These are phyloP conservation scores for Vaccinium darrowii DNA, from an alignment of 148 eudicot species.

Conservation along the genomic window DNA sequence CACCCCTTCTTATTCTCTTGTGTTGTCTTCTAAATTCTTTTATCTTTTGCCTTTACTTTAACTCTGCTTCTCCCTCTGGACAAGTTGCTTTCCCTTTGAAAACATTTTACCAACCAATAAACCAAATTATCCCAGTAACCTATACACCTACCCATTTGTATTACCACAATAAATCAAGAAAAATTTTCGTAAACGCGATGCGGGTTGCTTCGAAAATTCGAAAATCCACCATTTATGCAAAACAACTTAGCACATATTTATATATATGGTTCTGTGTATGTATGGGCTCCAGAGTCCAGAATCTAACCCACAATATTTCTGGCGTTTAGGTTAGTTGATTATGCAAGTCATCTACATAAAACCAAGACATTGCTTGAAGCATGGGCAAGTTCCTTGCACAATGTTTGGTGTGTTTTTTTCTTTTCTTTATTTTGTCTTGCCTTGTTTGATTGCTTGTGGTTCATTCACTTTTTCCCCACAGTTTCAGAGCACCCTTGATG, in stretches of 20 bases:
- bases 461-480: background rate
- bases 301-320: background rate
- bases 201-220: background rate
- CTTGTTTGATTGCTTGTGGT: background rate
- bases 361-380: conserved; percentile 16
- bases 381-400: conserved; percentile 11
- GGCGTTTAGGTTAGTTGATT: background rate
- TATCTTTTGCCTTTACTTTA: conserved; percentile 24
- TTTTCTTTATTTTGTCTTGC: too few relatives aligned
- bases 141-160: background rate
- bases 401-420: background rate
- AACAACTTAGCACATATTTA: too few relatives aligned
- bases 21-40: background rate
- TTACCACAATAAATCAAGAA: background rate
- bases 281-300: background rate
- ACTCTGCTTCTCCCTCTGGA: conserved; percentile 6
- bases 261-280: too few relatives aligned
- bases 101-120: conserved; percentile 2
- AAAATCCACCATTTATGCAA: background rate
- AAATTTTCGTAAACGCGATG: background rate
- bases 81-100: conserved; percentile 18
- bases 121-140: background rate
- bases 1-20: conserved; percentile 14
- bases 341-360: background rate
- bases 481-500: background rate